Conservation (phyloP, 352 stramenopile genomes). For the Thraustotheca clavata region DNA sequence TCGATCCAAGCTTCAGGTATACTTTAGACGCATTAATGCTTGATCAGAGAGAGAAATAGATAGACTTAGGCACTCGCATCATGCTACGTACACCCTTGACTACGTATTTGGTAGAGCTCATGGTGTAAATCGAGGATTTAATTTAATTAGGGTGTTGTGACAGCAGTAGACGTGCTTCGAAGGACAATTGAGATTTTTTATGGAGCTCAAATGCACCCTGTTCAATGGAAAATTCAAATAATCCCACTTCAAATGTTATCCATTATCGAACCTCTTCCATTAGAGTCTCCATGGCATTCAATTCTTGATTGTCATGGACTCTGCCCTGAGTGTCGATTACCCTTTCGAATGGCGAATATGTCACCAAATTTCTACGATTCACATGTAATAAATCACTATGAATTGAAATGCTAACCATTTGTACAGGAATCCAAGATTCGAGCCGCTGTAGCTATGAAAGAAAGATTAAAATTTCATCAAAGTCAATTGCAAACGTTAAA, state of each 20-base stretch:
- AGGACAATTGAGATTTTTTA: background rate
- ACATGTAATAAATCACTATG: background rate
- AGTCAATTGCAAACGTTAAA: background rate
- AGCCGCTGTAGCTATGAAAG: background rate
- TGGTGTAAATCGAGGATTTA: background rate
- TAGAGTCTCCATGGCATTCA: conserved; percentile 10
- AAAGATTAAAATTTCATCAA: background rate
- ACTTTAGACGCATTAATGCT: too few species aligned
- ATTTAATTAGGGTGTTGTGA: background rate
- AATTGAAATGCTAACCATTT: background rate
- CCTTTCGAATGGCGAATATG: background rate
- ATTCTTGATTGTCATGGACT: conserved; percentile 1
- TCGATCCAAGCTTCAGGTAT: too few species aligned
- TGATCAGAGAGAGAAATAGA: background rate
- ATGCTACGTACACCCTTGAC: background rate
- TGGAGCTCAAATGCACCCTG: background rate
- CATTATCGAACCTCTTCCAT: background rate
- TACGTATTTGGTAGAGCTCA: background rate
- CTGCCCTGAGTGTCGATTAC: background rate
- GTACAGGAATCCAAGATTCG: background rate
- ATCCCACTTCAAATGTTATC: background rate
- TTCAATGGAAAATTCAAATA: background rate
- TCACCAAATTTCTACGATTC: background rate
- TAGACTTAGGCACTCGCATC: background rate
- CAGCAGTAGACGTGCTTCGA: background rate